These are phyloP conservation scores for Urostyla sp. DNA, from an alignment of 73 alveolate species.

Conservation along the genomic window DNA sequence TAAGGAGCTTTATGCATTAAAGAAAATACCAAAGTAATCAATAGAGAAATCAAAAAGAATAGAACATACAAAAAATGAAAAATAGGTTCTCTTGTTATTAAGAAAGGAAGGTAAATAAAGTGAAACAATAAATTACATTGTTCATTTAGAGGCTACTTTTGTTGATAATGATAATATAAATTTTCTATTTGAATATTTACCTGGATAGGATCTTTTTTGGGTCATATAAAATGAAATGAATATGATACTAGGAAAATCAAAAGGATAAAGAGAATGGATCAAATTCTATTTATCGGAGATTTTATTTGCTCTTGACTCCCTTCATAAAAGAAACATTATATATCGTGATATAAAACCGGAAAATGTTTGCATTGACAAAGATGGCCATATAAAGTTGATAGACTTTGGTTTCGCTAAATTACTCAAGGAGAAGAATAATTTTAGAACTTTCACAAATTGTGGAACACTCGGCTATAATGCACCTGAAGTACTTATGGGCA, in stretches of 20 bases:
- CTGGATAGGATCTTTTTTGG: slow-evolving; percentile 49
- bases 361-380: slow-evolving; percentile 67
- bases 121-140: slow-evolving; percentile 7
- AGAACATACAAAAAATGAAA: slow-evolving; percentile 42
- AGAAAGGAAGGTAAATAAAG: not conserved
- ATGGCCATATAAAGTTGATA: slow-evolving; percentile 85
- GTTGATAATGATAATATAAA: slow-evolving; percentile 33
- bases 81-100: slow-evolving; percentile 1
- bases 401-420: slow-evolving; percentile 87
- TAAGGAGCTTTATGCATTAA: slow-evolving; percentile 45
- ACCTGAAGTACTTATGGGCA: slow-evolving; percentile 46
- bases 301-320: slow-evolving; percentile 65
- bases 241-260: slow-evolving; percentile 29
- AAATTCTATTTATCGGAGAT: slow-evolving; percentile 72
- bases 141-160: slow-evolving; percentile 50
- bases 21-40: slow-evolving; percentile 37
- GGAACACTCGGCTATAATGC: slow-evolving; percentile 62
- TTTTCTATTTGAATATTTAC: slow-evolving; percentile 43
- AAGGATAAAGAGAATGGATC: slow-evolving; percentile 51
- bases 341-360: slow-evolving; percentile 84
- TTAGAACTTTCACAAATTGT: slow-evolving; percentile 53
- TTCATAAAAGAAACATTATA: slow-evolving; percentile 65
- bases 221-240: slow-evolving; percentile 43
- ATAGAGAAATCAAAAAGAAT: slow-evolving; percentile 50
- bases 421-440: slow-evolving; percentile 7